Base-by-base conservation (phyloP, 2,329 filamentous ascomycete genomes). In the Sphaerostilbella broomeana region DNA sequence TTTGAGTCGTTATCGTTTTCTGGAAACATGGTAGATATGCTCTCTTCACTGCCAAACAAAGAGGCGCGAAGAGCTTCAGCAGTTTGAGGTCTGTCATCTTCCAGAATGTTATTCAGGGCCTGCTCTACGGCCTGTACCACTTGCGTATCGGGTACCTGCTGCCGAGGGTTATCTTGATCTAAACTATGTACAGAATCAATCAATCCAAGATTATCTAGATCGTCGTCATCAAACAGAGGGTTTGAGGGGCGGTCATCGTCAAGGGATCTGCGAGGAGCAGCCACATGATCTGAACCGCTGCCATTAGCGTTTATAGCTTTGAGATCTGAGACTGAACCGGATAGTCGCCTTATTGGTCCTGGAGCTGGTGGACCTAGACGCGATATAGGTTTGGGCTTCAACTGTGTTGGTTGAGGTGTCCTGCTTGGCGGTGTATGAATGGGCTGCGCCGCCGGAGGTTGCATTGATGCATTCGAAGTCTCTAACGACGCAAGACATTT, bases 401-500 rank as follows among this genome's bases (percentile, higher is more conserved):
- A 51, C 17, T 61, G 61, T 40, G 62, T 64, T 5, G 68, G 64
- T 27, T 64, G 58, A 5, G 62, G 58, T 13, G 60, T 37, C 42
- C 46, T 35, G 33, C 47, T 50, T 21, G 56, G 45, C 33, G 55
- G 56, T 35, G 50, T 53, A 26, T 36, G 42, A 29, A 18, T 47
- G 31, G 17, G 35, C 18, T 46, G 50, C 2, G 50, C 50, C 29
- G 47, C 41, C 11, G 48, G 37, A 21, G 52, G 46, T 8, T 45
- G 42, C 24, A 52, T 42, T 19, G 57, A 57, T 6, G 51, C 42
- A 35, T 56, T 68, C 2, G 75, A 70, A 28, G 77, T 72, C 61
- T 95, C 88, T 53, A 94, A 86, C 10, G 90, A 85, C 6, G 90
- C 87, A 1, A 98, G 71, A 57, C 89, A 95, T 59, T 98, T 98